Evolutionary conservation across 805 yeast species (phyloP), one percentile per base, ranked within the genome.

Genomic region (Kluyveromyces nonfermentans): DNA sequence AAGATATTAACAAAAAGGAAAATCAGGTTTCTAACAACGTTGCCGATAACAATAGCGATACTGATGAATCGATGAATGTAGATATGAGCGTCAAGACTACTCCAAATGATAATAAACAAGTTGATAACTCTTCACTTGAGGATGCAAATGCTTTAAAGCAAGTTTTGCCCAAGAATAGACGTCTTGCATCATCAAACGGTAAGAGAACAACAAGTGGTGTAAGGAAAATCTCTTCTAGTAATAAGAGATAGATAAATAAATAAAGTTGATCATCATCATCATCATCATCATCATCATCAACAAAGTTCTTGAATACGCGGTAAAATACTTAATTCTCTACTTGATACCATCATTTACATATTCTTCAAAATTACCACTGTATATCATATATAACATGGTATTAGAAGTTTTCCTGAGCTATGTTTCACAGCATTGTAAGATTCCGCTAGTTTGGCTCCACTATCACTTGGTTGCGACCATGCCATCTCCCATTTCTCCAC

Each of bases 391-490:
- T 61, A 62, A 38, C 64, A 59, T 1, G 65, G 67, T 32, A 62
- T 43, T 21, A 62, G 45, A 7, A 57, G 36, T 49, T 58, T 57
- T 4, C 65, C 65, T 8, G 64, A 60, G 28, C 52, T 54, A 54
- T 81, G 86, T 21, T 45, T 58, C 1, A 72, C 74, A 0, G 82
- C 78, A 53, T 77, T 79, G 54, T 75, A 81, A 25, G 55, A 62
- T 30, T 57, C 59, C 0, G 88, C 86, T 28, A 82, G 65, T 45
- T 71, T 68, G 1, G 78, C 77, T 0, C 90, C 90, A 45, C 72
- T 69, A 40, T 69, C 74, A 46, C 84, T 77, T 0, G 89, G 88
- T 56, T 82, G 90, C 36, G 85, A 78, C 76, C 85, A 82, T 1
- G 79, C 84, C 16, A 82, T 57, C 46, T 75, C 71, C 14, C 48